A percentile compares a stretch with the other conserved stretches of the same genome.
These are phyloP conservation scores for Aspergillus coremiiformis DNA, from an alignment of 495 filamentous ascomycete species.

Conservation along the genomic window DNA sequence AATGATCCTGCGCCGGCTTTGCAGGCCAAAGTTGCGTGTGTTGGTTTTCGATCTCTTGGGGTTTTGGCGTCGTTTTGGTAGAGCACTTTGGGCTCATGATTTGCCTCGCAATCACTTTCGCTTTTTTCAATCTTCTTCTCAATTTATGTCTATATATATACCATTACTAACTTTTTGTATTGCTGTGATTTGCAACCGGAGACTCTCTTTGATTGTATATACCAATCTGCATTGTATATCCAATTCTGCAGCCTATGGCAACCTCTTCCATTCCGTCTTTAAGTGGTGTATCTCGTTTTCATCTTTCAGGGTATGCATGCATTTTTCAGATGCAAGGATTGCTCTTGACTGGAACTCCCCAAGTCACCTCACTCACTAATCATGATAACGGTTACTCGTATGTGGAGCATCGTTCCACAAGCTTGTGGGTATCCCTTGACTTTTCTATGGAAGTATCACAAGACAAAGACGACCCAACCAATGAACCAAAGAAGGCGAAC, in stretches of 20 bases:
- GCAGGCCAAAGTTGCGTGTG: conserved; percentile 18
- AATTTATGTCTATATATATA: conserved; percentile 7
- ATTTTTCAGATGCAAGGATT: not conserved
- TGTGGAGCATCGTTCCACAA: no score
- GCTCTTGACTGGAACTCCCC: no score
- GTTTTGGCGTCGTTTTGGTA: conserved; percentile 1
- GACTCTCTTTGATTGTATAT: conserved; percentile 12
- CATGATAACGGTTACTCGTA: no score
- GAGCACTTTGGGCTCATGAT: conserved; percentile 6
- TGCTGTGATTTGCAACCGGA: not conserved
- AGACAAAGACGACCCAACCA: not conserved
- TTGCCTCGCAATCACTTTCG: conserved; percentile 1
- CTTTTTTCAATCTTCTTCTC: conserved; percentile 1
- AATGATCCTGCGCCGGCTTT: conserved; percentile 14
- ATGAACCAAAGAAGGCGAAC: not conserved
- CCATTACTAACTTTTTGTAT: conserved; percentile 3
- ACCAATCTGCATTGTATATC: not conserved
- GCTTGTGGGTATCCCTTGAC: not conserved
- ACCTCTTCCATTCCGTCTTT: not conserved
- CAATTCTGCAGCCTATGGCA: not conserved
- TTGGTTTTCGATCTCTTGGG: conserved; percentile 4
- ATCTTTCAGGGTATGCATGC: not conserved
- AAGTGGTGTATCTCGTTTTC: not conserved
- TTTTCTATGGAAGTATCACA: not conserved
- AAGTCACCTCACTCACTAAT: no score